These are phyloP conservation scores for Nidularia sp. DNA, from an alignment of 768 basidiomycete genomes.

Conservation along the genomic window DNA sequence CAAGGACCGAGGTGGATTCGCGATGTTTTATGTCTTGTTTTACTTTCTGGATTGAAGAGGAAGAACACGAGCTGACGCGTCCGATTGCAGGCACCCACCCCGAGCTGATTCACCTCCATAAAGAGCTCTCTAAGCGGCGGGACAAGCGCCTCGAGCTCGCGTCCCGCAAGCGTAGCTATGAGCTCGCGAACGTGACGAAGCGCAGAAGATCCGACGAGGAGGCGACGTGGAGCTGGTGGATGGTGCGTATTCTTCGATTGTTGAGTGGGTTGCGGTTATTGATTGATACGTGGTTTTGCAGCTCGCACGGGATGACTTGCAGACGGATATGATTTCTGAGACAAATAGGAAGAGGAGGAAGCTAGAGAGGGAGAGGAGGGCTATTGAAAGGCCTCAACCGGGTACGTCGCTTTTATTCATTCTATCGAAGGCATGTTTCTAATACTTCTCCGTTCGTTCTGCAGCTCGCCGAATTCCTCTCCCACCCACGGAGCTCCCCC, in stretches of 20 bases:
- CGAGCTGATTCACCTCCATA: conserved; percentile 77
- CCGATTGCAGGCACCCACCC: conserved; percentile 79
- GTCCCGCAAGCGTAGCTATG: conserved; percentile 64
- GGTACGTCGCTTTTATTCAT: conserved; percentile 37
- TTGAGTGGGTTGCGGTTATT: neutral
- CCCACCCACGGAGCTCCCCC: conserved; percentile 37
- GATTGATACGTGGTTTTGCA: conserved; percentile 21
- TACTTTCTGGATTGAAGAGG: too few species aligned
- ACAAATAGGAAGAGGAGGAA: conserved; percentile 82
- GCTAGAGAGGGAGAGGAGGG: conserved; percentile 82
- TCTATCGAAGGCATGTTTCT: neutral
- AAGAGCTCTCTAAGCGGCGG: conserved; percentile 71
- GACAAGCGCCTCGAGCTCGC: conserved; percentile 83
- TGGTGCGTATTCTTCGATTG: conserved; percentile 41
- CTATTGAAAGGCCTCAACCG: conserved; percentile 70
- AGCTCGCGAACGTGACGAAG: conserved; percentile 57
- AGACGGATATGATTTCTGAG: conserved; percentile 86
- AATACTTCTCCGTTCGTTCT: too few species aligned
- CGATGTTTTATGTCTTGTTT: too few species aligned
- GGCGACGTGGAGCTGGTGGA: conserved; percentile 90
- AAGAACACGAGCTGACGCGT: too few species aligned
- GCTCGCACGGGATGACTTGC: conserved; percentile 74
- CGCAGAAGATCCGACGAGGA: conserved; percentile 68
- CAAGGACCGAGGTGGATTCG: too few species aligned
- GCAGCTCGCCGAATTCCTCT: conserved; percentile 63